phyloP scores from a whole-genome alignment of 1,139 yeast species.

The Kazachstania sp. region DNA sequence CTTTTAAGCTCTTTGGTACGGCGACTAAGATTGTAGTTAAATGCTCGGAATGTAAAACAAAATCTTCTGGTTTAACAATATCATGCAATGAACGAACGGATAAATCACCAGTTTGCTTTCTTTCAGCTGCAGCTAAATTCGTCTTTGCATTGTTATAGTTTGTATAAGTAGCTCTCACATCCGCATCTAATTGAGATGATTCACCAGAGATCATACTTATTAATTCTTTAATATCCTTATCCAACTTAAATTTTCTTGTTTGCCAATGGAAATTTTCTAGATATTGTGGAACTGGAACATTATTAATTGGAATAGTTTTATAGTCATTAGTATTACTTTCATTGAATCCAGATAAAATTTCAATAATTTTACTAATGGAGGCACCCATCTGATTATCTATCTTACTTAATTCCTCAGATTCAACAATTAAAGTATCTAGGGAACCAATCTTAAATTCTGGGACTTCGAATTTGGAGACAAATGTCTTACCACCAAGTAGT shows the following conservation, averaged over 20 bases:
- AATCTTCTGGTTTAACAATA: conserved; percentile 74
- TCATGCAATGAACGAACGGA: conserved; percentile 87
- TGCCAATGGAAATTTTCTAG: conserved; percentile 81
- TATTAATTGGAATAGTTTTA: conserved; percentile 43
- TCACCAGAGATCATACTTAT: conserved; percentile 65
- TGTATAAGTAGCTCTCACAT: conserved; percentile 63
- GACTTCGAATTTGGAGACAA: conserved; percentile 40
- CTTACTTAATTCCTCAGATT: conserved; percentile 81
- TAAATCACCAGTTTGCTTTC: conserved; percentile 88
- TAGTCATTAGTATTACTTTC: conserved; percentile 38
- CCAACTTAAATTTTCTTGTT: conserved; percentile 73
- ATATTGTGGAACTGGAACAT: conserved; percentile 44
- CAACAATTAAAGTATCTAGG: conserved; percentile 80
- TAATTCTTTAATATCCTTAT: conserved; percentile 71
- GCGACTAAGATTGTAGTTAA: conserved; percentile 76
- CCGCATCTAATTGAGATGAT: conserved; percentile 73
- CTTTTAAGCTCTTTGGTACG: conserved; percentile 59
- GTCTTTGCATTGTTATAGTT: conserved; percentile 75
- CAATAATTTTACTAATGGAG: conserved; percentile 67
- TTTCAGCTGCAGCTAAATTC: conserved; percentile 76
- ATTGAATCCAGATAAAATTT: conserved; percentile 52
- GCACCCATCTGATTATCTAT: conserved; percentile 65
- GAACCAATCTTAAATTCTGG: conserved; percentile 96
- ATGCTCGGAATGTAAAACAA: conserved; percentile 79
- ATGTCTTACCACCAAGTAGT: conserved; percentile 32